These are phyloP conservation scores for Spathaspora boniae DNA, from an alignment of 805 yeast genomes.

Conservation along the genomic window DNA sequence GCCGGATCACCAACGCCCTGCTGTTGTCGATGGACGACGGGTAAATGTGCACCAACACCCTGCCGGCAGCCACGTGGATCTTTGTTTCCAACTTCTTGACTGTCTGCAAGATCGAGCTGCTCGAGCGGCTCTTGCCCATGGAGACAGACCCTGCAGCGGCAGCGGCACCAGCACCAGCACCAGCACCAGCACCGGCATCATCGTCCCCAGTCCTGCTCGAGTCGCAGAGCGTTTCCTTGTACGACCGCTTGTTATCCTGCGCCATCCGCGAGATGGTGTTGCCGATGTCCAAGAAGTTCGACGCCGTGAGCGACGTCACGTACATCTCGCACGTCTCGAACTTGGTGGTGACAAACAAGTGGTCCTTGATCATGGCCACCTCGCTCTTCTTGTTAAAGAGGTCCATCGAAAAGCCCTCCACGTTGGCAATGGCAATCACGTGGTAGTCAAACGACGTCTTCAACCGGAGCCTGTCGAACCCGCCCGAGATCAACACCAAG, in stretches of 20 bases:
- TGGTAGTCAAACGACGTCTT: constrained; percentile 83
- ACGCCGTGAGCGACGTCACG: constrained; percentile 81
- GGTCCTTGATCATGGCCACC: constrained; percentile 50
- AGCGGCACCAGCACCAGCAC: no score
- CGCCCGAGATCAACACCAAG: constrained; percentile 57
- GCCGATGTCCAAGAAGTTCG: constrained; percentile 75
- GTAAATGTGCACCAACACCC: constrained; percentile 60
- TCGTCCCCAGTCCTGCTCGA: constrained; percentile 25
- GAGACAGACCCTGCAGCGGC: no score
- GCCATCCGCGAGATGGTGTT: constrained; percentile 67
- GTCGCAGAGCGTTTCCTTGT: constrained; percentile 69
- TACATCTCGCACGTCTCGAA: constrained; percentile 57
- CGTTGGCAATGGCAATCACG: constrained; percentile 64
- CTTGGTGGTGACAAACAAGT: constrained; percentile 48
- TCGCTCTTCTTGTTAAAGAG: constrained; percentile 67
- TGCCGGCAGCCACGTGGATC: constrained; percentile 58
- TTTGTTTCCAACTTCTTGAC: constrained; percentile 58
- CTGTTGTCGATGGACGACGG: constrained; percentile 81
- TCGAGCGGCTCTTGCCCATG: constrained; percentile 3
- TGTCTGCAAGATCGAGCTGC: constrained; percentile 20
- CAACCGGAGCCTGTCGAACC: constrained; percentile 51
- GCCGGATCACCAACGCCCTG: constrained; percentile 63
- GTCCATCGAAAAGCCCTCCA: constrained; percentile 47
- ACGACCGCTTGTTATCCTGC: constrained; percentile 69
- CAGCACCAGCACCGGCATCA: no score